phyloP scores from a whole-genome alignment of 2,329 filamentous ascomycete genomes.

The Aspergillus ochraceoroseus region DNA sequence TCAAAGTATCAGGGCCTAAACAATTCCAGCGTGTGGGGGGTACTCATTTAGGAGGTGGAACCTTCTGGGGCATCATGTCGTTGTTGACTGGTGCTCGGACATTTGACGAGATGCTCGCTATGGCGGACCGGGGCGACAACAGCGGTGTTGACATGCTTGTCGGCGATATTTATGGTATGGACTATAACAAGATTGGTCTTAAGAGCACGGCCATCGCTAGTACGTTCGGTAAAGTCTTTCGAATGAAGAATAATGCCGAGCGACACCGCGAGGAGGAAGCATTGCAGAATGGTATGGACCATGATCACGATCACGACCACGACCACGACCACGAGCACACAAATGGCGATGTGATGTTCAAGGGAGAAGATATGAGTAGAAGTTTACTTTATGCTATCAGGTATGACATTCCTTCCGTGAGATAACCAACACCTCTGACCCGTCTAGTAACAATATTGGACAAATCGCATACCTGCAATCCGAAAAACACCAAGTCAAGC shows the following conservation, averaged over 20 bases:
- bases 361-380: constrained; percentile 77
- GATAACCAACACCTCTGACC: constrained; percentile 24
- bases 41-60: constrained; percentile 92
- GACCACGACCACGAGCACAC: constrained; percentile 6
- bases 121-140: constrained; percentile 89
- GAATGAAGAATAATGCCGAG: constrained; percentile 79
- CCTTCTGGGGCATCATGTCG: constrained; percentile 89
- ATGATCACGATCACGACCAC: constrained; percentile 4
- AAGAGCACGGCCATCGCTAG: constrained; percentile 95
- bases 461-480: constrained; percentile 98
- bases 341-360: constrained; percentile 53
- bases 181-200: constrained; percentile 92
- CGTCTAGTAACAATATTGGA: constrained; percentile 82
- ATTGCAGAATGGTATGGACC: constrained; percentile 49
- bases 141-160: constrained; percentile 92
- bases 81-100: constrained; percentile 86
- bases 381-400: constrained; percentile 88
- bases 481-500: constrained; percentile 82
- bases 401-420: constrained; percentile 33
- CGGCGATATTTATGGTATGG: constrained; percentile 93
- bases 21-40: constrained; percentile 88
- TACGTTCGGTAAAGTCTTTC: constrained; percentile 95
- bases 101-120: constrained; percentile 96
- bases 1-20: constrained; percentile 88
- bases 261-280: constrained; percentile 71